These are phyloP conservation scores for Bolboschoenus planiculmis DNA, from an alignment of 176 grass and related monocot genomes.

Conservation along the genomic window DNA sequence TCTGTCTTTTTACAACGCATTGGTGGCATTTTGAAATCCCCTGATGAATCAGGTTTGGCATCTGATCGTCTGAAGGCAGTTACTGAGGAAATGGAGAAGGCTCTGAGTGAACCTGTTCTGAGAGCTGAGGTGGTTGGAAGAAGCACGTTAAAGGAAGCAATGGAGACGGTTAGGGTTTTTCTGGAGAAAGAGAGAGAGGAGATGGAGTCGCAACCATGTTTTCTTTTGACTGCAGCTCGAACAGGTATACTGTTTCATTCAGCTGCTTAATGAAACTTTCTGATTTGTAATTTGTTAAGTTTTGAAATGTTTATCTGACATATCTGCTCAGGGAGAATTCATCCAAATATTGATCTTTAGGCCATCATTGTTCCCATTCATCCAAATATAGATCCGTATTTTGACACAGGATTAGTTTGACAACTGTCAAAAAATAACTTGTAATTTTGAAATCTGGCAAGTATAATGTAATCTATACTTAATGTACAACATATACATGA, in stretches of 20 bases:
- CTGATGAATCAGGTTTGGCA: neutral
- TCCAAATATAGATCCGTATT: neutral
- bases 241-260: neutral
- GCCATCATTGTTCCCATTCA: neutral
- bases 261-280: neutral
- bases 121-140: neutral
- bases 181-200: neutral
- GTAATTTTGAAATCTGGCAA: no score
- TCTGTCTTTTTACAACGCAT: neutral
- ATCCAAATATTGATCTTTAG: neutral
- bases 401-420: neutral
- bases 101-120: neutral
- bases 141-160: neutral
- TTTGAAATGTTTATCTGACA: neutral
- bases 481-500: no score
- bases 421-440: neutral
- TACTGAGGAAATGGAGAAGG: slow-evolving; percentile 1
- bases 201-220: neutral
- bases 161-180: slow-evolving; percentile 15
- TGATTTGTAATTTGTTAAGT: neutral
- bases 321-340: neutral
- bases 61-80: neutral
- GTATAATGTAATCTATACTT: no score
- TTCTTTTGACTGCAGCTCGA: neutral
- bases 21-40: neutral